phyloP scores from a whole-genome alignment of 2,329 filamentous ascomycete genomes.

The Mycosphaerella arachidis region DNA sequence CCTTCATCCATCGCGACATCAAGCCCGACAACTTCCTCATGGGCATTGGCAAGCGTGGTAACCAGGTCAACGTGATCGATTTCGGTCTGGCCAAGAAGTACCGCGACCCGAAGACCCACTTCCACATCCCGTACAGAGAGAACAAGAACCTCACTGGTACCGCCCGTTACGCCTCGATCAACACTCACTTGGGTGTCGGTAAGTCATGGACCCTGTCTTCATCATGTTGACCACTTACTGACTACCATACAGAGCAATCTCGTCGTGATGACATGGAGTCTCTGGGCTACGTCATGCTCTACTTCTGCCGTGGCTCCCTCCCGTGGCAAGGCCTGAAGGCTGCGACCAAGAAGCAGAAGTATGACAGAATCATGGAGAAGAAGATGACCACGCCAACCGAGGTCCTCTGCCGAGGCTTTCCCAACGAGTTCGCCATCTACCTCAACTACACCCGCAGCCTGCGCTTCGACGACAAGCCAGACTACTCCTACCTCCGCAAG shows the following conservation, averaged over 20 bases:
- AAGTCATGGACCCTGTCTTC: constrained; percentile 25
- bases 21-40: constrained; percentile 99
- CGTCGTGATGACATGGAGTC: constrained; percentile 99
- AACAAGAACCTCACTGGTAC: constrained; percentile 99
- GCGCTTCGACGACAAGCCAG: constrained; percentile 98
- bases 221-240: constrained; percentile 5
- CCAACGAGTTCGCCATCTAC: constrained; percentile 99
- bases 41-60: constrained; percentile 98
- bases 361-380: constrained; percentile 99
- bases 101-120: constrained; percentile 98
- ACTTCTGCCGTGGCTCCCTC: constrained; percentile 98
- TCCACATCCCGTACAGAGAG: constrained; percentile 99
- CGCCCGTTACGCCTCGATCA: constrained; percentile 97
- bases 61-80: constrained; percentile 99
- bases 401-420: constrained; percentile 97
- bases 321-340: constrained; percentile 86
- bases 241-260: constrained; percentile 69
- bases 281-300: constrained; percentile 98
- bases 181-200: constrained; percentile 94
- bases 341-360: constrained; percentile 87
- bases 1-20: constrained; percentile 99
- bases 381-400: constrained; percentile 99
- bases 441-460: constrained; percentile 98
- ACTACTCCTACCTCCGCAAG: constrained; percentile 99
- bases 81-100: constrained; percentile 99